Percentiles rank a stretch among this genome's conserved stretches.
Evolutionary conservation across 2,329 filamentous ascomycete genomes (phyloP).

Genomic region (Cadophora sp.): DNA sequence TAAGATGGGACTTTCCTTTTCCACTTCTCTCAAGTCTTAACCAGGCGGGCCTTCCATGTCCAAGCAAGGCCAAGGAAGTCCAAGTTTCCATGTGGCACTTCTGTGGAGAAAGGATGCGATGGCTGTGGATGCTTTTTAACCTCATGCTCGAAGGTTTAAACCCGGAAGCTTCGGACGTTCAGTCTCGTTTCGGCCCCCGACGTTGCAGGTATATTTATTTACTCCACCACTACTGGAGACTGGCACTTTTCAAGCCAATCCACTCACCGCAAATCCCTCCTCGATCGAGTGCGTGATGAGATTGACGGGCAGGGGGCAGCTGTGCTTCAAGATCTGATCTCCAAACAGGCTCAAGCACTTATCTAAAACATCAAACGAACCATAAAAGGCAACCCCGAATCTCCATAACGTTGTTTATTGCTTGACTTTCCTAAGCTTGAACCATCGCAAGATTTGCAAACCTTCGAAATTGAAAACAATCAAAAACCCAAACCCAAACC

Average conservation of each 20-base stretch:
- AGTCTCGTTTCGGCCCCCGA: conserved; percentile 1
- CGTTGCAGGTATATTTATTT: background rate
- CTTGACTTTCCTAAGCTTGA: background rate
- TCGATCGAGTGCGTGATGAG: background rate
- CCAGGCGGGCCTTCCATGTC: background rate
- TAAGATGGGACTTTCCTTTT: background rate
- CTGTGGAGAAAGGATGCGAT: conserved; percentile 10
- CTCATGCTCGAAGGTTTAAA: background rate
- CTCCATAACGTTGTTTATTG: background rate
- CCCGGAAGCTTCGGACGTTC: background rate
- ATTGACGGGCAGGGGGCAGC: no score
- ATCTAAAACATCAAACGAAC: conserved; percentile 1
- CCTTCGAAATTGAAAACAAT: no score
- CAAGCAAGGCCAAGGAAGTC: background rate
- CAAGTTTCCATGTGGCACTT: conserved; percentile 11
- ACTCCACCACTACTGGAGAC: background rate
- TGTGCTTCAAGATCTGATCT: conserved; percentile 7
- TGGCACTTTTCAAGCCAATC: background rate
- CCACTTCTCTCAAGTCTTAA: conserved; percentile 1
- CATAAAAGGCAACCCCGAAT: background rate
- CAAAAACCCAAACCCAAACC: no score
- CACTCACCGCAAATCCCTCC: background rate
- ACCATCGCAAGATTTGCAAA: background rate
- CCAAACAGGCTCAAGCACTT: conserved; percentile 7
- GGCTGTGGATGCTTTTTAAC: background rate